Conservation (phyloP, 441 rosid genomes). For the Populus tomentosa region DNA sequence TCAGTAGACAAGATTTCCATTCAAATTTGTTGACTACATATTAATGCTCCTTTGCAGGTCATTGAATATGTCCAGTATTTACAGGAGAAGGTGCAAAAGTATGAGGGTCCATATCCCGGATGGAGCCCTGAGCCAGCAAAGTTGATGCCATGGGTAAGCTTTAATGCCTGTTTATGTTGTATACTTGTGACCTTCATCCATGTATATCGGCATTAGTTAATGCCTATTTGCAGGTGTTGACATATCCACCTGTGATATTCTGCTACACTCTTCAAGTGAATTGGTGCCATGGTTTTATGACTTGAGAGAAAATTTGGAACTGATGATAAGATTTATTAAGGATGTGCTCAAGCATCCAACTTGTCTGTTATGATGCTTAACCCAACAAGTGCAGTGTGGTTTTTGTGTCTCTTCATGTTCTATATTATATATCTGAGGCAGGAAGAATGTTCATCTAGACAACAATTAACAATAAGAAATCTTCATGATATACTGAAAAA, state of each 20-base stretch:
- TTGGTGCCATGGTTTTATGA: not conserved
- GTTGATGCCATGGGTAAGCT: conserved; percentile 72
- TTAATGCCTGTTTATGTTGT: not conserved
- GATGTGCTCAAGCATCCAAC: not conserved
- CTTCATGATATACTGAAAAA: not conserved
- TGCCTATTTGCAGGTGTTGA: not conserved
- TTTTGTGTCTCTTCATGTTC: not conserved
- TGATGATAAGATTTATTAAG: not conserved
- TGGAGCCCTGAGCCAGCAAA: conserved; percentile 73
- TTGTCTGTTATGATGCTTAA: not conserved
- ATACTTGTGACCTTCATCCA: not conserved
- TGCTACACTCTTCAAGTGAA: not conserved
- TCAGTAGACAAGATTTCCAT: not conserved
- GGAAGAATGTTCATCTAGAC: not conserved
- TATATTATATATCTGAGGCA: not conserved
- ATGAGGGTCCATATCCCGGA: conserved; percentile 65
- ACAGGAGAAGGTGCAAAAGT: conserved; percentile 75
- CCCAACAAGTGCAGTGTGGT: not conserved
- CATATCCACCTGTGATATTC: not conserved
- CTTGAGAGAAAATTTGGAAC: conserved; percentile 1
- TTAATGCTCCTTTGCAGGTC: conserved; percentile 48
- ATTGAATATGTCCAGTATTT: conserved; percentile 82
- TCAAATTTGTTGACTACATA: conserved; percentile 17
- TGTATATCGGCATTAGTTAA: not conserved
- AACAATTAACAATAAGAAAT: not conserved